phyloP scores from a whole-genome alignment of 2,329 filamentous ascomycete species.

The Chrysoporthe cubensis region DNA sequence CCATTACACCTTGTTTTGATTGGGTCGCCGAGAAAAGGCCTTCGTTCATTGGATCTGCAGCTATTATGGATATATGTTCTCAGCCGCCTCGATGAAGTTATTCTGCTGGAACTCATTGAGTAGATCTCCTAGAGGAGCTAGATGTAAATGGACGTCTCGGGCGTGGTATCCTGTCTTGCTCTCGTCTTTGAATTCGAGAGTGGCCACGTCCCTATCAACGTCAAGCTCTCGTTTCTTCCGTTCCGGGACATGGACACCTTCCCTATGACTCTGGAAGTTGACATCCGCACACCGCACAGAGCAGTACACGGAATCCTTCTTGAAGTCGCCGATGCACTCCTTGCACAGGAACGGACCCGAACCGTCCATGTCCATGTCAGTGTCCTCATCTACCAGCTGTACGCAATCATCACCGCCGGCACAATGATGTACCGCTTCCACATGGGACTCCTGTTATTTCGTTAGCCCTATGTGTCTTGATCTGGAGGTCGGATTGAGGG shows the following conservation, averaged over 20 bases:
- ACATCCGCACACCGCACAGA: conserved; percentile 36
- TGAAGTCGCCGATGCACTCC: conserved; percentile 38
- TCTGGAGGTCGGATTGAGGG: background rate
- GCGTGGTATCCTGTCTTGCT: conserved; percentile 31
- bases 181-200: conserved; percentile 27
- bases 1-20: background rate
- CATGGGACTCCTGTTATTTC: conserved; percentile 31
- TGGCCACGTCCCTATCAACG: conserved; percentile 27
- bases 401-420: conserved; percentile 33
- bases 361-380: conserved; percentile 30
- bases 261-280: conserved; percentile 40
- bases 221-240: conserved; percentile 27
- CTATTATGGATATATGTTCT: conserved; percentile 6
- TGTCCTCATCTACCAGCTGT: conserved; percentile 32
- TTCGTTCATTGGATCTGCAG: background rate
- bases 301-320: conserved; percentile 38
- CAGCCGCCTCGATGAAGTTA: conserved; percentile 18
- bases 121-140: conserved; percentile 29
- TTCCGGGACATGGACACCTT: conserved; percentile 37
- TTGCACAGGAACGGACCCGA: conserved; percentile 36
- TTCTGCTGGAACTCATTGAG: conserved; percentile 29
- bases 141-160: conserved; percentile 30
- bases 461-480: conserved; percentile 13
- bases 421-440: conserved; percentile 34
- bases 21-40: background rate